Percentiles rank a stretch among this genome's conserved stretches.
These are phyloP conservation scores for Meyerozyma smithsonii DNA, from an alignment of 1,139 yeast species.

Conservation along the genomic window DNA sequence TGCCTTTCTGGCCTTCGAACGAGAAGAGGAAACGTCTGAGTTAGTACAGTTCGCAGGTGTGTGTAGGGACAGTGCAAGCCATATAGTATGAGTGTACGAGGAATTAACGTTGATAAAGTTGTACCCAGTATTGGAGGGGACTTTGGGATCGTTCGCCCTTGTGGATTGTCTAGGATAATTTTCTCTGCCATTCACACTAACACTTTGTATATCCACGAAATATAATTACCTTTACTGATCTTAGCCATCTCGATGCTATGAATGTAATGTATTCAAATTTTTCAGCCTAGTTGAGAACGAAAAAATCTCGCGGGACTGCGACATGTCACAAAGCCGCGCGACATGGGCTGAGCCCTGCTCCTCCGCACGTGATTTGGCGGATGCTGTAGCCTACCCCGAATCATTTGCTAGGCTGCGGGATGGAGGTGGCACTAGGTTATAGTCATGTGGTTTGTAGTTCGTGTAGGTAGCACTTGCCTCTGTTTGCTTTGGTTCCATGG, in stretches of 20 bases:
- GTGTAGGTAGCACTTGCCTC: not conserved
- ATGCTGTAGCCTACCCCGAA: no score
- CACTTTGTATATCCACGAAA: constrained; percentile 3
- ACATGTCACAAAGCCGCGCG: constrained; percentile 2
- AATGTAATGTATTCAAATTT: constrained; percentile 1
- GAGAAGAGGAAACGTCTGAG: constrained; percentile 96
- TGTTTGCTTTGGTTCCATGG: not conserved
- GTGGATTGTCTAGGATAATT: not conserved
- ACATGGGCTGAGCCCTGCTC: constrained; percentile 1
- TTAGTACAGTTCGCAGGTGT: not conserved
- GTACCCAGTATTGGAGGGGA: no score
- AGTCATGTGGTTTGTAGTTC: no score
- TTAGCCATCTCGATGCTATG: constrained; percentile 46
- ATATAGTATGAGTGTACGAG: no score
- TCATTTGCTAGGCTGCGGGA: no score
- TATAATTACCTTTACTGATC: constrained; percentile 56
- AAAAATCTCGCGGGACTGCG: constrained; percentile 1
- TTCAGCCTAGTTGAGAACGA: constrained; percentile 2
- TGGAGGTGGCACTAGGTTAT: no score
- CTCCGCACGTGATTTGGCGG: not conserved
- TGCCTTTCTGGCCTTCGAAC: constrained; percentile 99
- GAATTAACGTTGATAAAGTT: no score
- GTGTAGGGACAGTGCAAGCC: not conserved
- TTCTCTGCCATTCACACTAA: not conserved
- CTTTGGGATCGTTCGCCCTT: no score